Evolutionary conservation across 257 asterid species (phyloP).

Genomic region (Henckelia pumila): DNA sequence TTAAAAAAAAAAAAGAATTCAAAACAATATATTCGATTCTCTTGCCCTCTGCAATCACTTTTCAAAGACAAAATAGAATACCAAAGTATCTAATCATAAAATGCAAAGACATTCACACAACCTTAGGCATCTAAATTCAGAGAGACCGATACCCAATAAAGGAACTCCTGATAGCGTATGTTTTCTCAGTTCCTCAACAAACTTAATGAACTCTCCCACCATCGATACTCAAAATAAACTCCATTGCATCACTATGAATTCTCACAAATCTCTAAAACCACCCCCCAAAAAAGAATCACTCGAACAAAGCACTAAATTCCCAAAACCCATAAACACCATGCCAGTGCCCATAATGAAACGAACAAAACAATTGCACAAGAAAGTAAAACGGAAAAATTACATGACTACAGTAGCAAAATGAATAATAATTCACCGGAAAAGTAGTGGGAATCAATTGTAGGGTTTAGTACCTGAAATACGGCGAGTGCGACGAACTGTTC

Average conservation of each 20-base stretch:
- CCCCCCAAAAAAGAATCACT: conserved; percentile 7
- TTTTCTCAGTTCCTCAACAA: conserved; percentile 9
- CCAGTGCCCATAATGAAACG: conserved; percentile 14
- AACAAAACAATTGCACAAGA: conserved; percentile 11
- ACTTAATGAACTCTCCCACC: not conserved
- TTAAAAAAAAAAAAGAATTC: not conserved
- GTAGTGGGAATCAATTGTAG: not conserved
- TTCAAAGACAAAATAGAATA: conserved; percentile 18
- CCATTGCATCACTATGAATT: not conserved
- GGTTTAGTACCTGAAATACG: conserved; percentile 63
- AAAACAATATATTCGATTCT: not conserved
- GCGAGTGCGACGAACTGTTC: conserved; percentile 92
- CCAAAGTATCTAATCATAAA: not conserved
- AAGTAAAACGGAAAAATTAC: conserved; percentile 9
- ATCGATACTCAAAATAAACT: not conserved
- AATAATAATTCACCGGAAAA: conserved; percentile 2
- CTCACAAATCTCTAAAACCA: conserved; percentile 8
- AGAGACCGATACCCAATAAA: not conserved
- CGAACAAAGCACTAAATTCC: conserved; percentile 13
- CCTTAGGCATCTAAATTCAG: not conserved
- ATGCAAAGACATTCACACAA: not conserved
- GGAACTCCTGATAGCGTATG: not conserved
- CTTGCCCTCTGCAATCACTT: not conserved
- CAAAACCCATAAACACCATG: conserved; percentile 5
- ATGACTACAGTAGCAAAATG: not conserved